Conservation (phyloP, 768 basidiomycete genomes). For the Rubroboletus satanas region DNA sequence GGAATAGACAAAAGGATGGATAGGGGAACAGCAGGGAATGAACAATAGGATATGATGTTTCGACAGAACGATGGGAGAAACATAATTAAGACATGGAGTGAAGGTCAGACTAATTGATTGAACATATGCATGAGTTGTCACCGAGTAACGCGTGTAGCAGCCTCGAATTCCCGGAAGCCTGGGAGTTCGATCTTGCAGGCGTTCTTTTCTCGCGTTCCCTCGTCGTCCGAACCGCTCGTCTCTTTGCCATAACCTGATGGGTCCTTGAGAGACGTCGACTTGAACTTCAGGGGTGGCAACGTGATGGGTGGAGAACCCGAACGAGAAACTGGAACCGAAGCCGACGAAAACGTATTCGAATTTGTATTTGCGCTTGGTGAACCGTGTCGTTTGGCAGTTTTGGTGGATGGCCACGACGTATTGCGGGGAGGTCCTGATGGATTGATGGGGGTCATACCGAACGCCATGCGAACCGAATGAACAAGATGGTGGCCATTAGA, state of each 20-base stretch:
- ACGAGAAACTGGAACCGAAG: slow-evolving; percentile 51
- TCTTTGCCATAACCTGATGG: slow-evolving; percentile 17
- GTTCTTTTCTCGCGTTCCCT: slow-evolving; percentile 17
- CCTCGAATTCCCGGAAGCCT: slow-evolving; percentile 61
- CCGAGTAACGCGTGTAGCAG: slow-evolving; percentile 34
- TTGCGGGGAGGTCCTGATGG: slow-evolving; percentile 33
- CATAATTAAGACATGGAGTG: slow-evolving; percentile 4
- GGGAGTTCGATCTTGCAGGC: slow-evolving; percentile 49
- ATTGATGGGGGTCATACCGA: slow-evolving; percentile 87
- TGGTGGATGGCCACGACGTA: slow-evolving; percentile 36
- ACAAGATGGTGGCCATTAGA: slow-evolving; percentile 63
- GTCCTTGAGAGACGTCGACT: slow-evolving; percentile 20
- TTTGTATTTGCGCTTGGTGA: slow-evolving; percentile 6
- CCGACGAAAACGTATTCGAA: slow-evolving; percentile 14
- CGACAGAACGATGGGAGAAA: slow-evolving; percentile 3
- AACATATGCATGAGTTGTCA: slow-evolving; percentile 13
- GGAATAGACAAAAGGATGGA: slow-evolving; percentile 1
- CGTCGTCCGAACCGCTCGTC: slow-evolving; percentile 19
- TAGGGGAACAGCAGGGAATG: not conserved
- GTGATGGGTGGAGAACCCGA: slow-evolving; percentile 69
- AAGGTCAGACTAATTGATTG: not conserved
- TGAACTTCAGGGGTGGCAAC: slow-evolving; percentile 62
- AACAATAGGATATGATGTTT: slow-evolving; percentile 21
- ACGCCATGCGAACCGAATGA: slow-evolving; percentile 81
- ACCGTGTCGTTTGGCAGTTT: slow-evolving; percentile 9